Evolutionary conservation across 2,329 filamentous ascomycete species (phyloP), one percentile per base, ranked within the genome.

Genomic region (Elsinoe australis): DNA sequence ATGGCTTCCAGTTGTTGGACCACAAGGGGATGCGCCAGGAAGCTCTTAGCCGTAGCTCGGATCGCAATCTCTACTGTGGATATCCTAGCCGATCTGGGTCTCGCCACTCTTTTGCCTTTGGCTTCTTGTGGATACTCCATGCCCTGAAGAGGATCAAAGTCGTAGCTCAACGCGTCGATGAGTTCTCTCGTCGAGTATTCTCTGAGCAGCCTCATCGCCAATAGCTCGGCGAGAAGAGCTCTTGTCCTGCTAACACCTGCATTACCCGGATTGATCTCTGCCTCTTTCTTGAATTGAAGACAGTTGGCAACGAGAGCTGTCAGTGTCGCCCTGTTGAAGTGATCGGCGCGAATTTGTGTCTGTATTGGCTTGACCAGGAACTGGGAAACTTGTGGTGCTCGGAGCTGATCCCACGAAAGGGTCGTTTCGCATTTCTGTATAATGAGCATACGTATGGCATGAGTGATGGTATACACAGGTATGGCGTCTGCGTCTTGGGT

Each of bases 321-420:
- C 29, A 95, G 66, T 0, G 88, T 92, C 7, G 86, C 89, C 39
- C 85, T 78, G 22, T 84, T 89, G 64, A 94, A 90, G 66, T 95
- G 86, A 45, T 85, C 80, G 12, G 79, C 74, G 52, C 83, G 81
- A 54, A 95, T 89, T 64, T 90, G 84, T 62, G 92, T 85, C 65
- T 92, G 87, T 71, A 95, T 92, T 2, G 90, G 90, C 71, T 95
- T 95, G 61, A 95, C 78, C 28, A 96, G 76, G 63, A 96, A 96
- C 62, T 95, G 89, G 12, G 88, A 95, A 49, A 96, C 83, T 63
- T 96, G 90, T 2, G 90, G 90, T n/a, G 88, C 94, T 54, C 89
- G 80, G 53, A 96, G 73, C 64, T 96, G 90, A 55, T 96, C 90
- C 89, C 89, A 96, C 12, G 87, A 83, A 44, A 96, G 70, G 0